These are phyloP conservation scores for Xerocomus minutiporus DNA, from an alignment of 1,284 basidiomycete genomes.

Conservation along the genomic window DNA sequence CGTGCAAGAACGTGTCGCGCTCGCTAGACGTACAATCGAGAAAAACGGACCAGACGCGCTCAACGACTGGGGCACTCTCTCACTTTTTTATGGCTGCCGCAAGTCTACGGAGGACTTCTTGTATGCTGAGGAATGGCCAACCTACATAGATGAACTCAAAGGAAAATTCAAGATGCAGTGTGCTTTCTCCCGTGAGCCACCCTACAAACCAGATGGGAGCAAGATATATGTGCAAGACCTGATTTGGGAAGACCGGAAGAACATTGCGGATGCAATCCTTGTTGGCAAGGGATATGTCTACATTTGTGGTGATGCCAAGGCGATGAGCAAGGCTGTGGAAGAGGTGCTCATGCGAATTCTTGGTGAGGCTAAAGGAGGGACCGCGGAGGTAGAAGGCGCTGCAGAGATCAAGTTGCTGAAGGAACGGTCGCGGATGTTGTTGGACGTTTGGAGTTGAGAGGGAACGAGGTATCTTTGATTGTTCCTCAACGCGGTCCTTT, in stretches of 20 bases:
- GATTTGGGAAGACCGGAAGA: conserved; percentile 79
- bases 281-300: conserved; percentile 93
- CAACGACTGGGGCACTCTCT: conserved; percentile 91
- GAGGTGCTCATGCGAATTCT: conserved; percentile 80
- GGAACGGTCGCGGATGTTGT: conserved; percentile 79
- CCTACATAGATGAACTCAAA: conserved; percentile 80
- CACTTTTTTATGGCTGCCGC: conserved; percentile 95
- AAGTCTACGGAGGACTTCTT: conserved; percentile 85
- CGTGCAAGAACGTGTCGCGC: conserved; percentile 93
- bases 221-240: conserved; percentile 99
- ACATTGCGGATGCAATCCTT: conserved; percentile 84
- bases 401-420: conserved; percentile 93
- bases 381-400: conserved; percentile 77
- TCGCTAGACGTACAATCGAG: conserved; percentile 88
- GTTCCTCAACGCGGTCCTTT: background rate
- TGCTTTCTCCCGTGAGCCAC: conserved; percentile 85
- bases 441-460: conserved; percentile 76
- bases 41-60: conserved; percentile 91
- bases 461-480: background rate
- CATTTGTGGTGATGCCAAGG: conserved; percentile 95
- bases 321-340: conserved; percentile 94
- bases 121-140: conserved; percentile 93
- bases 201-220: conserved; percentile 83
- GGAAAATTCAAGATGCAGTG: conserved; percentile 87
- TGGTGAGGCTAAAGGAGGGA: conserved; percentile 90